Evolutionary conservation across 2,329 filamentous ascomycete genomes (phyloP).

Genomic region (Xylariomycetidae sp.): DNA sequence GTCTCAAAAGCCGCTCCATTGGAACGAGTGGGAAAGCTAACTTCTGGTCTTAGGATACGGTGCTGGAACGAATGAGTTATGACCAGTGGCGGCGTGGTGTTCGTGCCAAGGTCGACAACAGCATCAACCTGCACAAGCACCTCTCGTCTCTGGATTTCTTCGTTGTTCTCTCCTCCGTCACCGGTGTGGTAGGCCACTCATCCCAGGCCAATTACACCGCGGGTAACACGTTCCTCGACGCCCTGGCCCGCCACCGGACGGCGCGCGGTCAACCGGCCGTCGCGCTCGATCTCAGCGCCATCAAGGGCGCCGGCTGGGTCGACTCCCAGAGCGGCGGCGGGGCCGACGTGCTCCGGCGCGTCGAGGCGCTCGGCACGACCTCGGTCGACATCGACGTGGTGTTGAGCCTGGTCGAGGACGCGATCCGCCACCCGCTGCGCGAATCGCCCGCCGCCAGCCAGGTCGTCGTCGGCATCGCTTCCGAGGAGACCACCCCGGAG

Average conservation of each 20-base stretch:
- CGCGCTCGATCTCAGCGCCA: slow-evolving; percentile 3
- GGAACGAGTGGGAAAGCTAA: too few relatives aligned
- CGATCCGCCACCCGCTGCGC: slow-evolving; percentile 2
- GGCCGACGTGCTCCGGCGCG: not conserved
- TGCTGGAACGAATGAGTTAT: slow-evolving; percentile 12
- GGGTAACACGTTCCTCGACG: slow-evolving; percentile 30
- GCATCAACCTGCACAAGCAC: slow-evolving; percentile 17
- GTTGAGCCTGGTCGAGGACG: slow-evolving; percentile 4
- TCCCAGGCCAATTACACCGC: slow-evolving; percentile 35
- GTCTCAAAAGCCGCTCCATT: too few relatives aligned
- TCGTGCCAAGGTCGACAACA: slow-evolving; percentile 10
- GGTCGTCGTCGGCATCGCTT: slow-evolving; percentile 1
- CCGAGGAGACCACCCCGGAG: not conserved
- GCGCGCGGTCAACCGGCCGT: slow-evolving; percentile 4
- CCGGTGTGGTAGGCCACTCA: slow-evolving; percentile 29
- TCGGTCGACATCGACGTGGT: slow-evolving; percentile 2
- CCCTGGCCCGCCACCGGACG: slow-evolving; percentile 7
- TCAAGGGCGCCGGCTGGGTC: slow-evolving; percentile 1
- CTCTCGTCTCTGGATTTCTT: slow-evolving; percentile 30
- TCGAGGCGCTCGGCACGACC: not conserved
- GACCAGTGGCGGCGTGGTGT: slow-evolving; percentile 5
- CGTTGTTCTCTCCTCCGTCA: slow-evolving; percentile 34
- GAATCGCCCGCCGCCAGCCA: not conserved
- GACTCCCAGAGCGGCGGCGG: not conserved
- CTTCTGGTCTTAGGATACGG: slow-evolving; percentile 3